Conservation (phyloP, 257 asterid species). For the Rubia yunnanensis region DNA sequence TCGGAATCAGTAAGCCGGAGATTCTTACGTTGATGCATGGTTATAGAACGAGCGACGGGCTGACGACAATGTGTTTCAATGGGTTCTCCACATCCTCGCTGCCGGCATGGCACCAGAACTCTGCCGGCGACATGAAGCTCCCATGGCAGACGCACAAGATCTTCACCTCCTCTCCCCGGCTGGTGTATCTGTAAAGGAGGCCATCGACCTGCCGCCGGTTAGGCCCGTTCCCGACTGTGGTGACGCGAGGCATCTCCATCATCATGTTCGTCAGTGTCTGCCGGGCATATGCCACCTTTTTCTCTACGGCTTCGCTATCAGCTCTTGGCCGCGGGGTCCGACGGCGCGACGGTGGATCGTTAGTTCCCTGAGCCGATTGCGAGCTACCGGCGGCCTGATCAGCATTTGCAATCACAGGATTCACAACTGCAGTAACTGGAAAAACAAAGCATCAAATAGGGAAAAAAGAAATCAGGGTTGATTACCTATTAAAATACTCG, state of each 20-base stretch:
- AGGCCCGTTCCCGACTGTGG: constrained; percentile 46
- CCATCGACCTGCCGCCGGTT: constrained; percentile 52
- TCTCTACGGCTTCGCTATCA: constrained; percentile 6
- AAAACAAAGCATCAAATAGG: no score
- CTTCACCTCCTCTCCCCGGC: constrained; percentile 70
- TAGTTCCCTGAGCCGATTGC: no score
- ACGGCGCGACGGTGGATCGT: no score
- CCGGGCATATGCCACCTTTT: constrained; percentile 12
- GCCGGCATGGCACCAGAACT: constrained; percentile 70
- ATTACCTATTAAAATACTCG: no score
- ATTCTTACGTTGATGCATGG: no score
- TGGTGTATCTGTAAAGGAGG: constrained; percentile 48
- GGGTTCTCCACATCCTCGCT: constrained; percentile 65
- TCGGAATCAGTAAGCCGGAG: no score
- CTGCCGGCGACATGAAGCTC: constrained; percentile 60
- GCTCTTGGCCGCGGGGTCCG: constrained; percentile 3
- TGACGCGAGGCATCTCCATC: constrained; percentile 62
- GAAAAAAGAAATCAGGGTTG: no score
- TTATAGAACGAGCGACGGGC: constrained; percentile 20
- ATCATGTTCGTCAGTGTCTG: constrained; percentile 21
- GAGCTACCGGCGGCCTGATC: no score
- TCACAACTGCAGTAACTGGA: no score
- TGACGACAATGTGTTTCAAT: constrained; percentile 59
- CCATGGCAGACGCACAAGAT: constrained; percentile 90
- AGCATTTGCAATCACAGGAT: no score